Evolutionary conservation across 2,329 filamentous ascomycete species (phyloP).

Genomic region (Thelonectria blattea): DNA sequence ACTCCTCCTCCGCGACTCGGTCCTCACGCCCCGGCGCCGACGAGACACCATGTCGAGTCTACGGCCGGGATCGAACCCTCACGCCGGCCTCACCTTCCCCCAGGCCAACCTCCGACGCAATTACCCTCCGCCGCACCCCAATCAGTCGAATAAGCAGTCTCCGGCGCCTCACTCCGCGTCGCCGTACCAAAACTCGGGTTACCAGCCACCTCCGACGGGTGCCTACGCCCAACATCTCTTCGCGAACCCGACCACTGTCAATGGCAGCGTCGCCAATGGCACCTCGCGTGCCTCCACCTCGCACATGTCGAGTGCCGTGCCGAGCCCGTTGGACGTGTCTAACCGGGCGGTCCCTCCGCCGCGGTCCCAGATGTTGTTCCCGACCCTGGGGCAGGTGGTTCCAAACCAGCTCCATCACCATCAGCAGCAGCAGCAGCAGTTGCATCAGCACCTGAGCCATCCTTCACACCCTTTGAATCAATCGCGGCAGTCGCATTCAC

Average conservation of each 20-base stretch:
- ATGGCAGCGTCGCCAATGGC: slow-evolving; percentile 56
- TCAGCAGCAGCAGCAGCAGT: slow-evolving; percentile 46
- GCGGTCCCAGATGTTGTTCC: slow-evolving; percentile 51
- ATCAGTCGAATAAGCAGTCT: slow-evolving; percentile 61
- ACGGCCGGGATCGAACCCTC: slow-evolving; percentile 58
- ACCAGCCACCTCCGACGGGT: slow-evolving; percentile 56
- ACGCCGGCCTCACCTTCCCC: slow-evolving; percentile 60
- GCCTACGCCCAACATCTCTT: slow-evolving; percentile 62
- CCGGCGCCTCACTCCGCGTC: slow-evolving; percentile 61
- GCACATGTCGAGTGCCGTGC: slow-evolving; percentile 56
- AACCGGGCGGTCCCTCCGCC: slow-evolving; percentile 51
- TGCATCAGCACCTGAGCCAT: slow-evolving; percentile 42
- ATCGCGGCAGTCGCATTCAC: slow-evolving; percentile 36
- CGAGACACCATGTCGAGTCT: slow-evolving; percentile 54
- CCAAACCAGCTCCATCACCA: slow-evolving; percentile 53
- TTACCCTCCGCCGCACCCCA: slow-evolving; percentile 55
- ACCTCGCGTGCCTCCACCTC: slow-evolving; percentile 52
- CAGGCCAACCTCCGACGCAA: slow-evolving; percentile 57
- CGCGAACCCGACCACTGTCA: slow-evolving; percentile 52
- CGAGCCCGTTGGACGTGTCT: slow-evolving; percentile 54
- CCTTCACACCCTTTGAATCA: slow-evolving; percentile 36
- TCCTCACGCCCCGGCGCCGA: slow-evolving; percentile 30
- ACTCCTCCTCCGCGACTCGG: slow-evolving; percentile 26
- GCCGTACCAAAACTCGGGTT: slow-evolving; percentile 61
- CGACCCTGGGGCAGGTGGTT: slow-evolving; percentile 49